A percentile compares a stretch with the other conserved stretches of the same genome.
Conservation (phyloP, 2,329 filamentous ascomycete species). For the Dothiorella sarmentorum region DNA sequence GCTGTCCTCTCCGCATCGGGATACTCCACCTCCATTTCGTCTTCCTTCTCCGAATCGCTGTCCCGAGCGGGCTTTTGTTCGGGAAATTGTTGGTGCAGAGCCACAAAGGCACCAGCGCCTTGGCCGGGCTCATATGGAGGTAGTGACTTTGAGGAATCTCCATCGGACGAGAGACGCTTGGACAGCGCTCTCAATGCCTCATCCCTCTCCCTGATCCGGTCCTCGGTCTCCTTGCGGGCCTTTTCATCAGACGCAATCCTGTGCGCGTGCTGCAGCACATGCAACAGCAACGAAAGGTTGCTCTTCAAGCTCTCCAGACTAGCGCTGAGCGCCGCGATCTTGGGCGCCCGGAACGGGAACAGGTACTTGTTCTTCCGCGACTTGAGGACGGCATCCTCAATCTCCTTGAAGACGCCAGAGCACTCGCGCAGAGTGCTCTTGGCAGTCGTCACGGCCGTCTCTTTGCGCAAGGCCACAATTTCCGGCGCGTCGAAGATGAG, state of each 20-base stretch:
- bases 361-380: background rate
- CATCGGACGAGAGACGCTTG: background rate
- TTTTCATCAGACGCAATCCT: background rate
- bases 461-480: background rate
- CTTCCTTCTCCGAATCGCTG: background rate
- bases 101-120: background rate
- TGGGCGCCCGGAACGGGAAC: background rate
- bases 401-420: background rate
- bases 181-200: background rate
- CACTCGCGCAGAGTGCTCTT: background rate
- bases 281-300: background rate
- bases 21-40: too few species aligned
- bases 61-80: too few species aligned
- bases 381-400: background rate
- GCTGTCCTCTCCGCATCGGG: too few species aligned
- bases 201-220: background rate
- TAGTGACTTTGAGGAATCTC: background rate
- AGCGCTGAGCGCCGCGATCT: background rate
- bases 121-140: background rate
- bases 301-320: background rate
- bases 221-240: background rate
- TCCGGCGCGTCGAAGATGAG: background rate
- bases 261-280: background rate
- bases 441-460: background rate
- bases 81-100: background rate